phyloP scores from a whole-genome alignment of 257 asterid species.

The Forsythia viridissima region DNA sequence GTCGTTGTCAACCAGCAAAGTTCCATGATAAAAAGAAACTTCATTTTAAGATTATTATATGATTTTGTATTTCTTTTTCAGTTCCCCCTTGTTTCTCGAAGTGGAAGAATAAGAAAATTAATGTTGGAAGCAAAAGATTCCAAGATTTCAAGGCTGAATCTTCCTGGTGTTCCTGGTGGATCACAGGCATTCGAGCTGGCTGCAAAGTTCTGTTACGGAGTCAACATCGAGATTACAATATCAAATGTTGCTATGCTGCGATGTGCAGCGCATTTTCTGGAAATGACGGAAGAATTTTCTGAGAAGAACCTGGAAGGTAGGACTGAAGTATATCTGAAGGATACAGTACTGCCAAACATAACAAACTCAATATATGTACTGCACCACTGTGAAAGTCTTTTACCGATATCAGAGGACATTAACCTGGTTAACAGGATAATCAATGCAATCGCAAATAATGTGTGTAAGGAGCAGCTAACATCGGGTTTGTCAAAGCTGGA shows the following conservation, averaged over 20 bases:
- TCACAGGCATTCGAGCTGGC: constrained; percentile 83
- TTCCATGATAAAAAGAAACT: not conserved
- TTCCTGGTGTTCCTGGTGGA: constrained; percentile 81
- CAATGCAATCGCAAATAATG: constrained; percentile 72
- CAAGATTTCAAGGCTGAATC: constrained; percentile 56
- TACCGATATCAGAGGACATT: constrained; percentile 68
- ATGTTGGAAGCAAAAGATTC: constrained; percentile 71
- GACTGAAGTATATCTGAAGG: constrained; percentile 65
- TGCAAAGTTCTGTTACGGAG: constrained; percentile 92
- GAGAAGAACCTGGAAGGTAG: constrained; percentile 73
- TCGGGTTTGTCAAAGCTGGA: constrained; percentile 82
- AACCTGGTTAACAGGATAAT: constrained; percentile 57
- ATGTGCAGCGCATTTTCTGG: constrained; percentile 75
- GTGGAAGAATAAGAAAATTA: constrained; percentile 72
- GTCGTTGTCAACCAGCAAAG: not conserved
- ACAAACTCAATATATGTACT: constrained; percentile 72
- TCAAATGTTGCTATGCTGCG: constrained; percentile 69
- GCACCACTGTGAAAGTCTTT: constrained; percentile 60
- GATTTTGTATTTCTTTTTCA: constrained; percentile 32
- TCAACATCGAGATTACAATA: constrained; percentile 61
- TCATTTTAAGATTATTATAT: not conserved
- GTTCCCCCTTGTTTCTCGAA: constrained; percentile 87
- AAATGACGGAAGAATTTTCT: constrained; percentile 81
- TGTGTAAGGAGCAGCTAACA: constrained; percentile 84
- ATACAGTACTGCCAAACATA: constrained; percentile 54